Evolutionary conservation across 805 yeast genomes (phyloP), one percentile per base, ranked within the genome.

Genomic region (Myxozyma kluyveri): DNA sequence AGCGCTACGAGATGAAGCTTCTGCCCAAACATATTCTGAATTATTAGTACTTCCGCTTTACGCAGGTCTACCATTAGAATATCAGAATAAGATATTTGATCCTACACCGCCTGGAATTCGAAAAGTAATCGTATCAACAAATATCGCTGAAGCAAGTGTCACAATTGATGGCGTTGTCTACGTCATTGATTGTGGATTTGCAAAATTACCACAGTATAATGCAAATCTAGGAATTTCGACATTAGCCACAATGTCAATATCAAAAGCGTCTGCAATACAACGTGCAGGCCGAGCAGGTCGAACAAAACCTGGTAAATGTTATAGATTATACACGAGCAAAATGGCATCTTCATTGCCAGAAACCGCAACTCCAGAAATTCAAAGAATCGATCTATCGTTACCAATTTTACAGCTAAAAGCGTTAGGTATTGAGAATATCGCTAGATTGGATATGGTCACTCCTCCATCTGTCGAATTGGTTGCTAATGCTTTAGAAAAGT

Each of bases 141-240:
- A 88, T 61, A 85, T 88, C 50, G 96, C 96, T 0, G 96, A 88
- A 65, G 87, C 95, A 0, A 87, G 95, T 0, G 74, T 88, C 58
- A 88, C 96, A 0, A 86, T 88, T 12, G 91, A 85, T 63, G 93
- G 95, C 17, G 76, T 88, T 19, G 75, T 73, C 54, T 86, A 79
- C 65, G 96, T 88, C 0, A 77, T 88, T 26, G 96, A 88, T 65
- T 74, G 87, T 40, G 96, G 96, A 0, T 76, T 81, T 54, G 81
- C 83, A 54, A 88, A 88, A 65, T 74, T 86, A 24, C 86, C 86
- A 62, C 85, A 87, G 2, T 87, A 79, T 65, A 84, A 84, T 61
- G 82, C 95, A 1, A 78, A 76, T 55, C 71, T 86, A 32, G 89
- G 89, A 2, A 78, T 87, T 77, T 91, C 86, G 59, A 75, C 84